Base-by-base conservation (phyloP, 2,329 filamentous ascomycete genomes). In the Penicillium polonicum region DNA sequence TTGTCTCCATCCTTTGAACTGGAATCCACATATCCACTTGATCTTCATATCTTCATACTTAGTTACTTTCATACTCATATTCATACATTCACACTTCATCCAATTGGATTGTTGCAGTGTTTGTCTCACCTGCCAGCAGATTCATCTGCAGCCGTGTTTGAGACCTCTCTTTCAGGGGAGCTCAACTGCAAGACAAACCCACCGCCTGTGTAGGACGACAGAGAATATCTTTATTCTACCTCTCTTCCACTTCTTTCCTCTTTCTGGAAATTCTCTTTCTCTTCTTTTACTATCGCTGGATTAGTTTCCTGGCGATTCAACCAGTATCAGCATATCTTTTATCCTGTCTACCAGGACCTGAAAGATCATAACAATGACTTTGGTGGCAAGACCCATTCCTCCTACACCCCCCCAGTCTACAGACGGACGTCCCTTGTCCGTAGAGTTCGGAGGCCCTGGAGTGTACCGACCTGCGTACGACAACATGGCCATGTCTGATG, bases 401-500 rank as follows among this genome's bases (percentile, higher is more conserved):
- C 70, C 67, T 39, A 70, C 72, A 10, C 71, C 72, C 39, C 70
- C 70, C 13, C 65, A 67, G 31, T 71, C 70, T 9, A 64, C 61
- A 36, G 65, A 68, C 45, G 65, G 65, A 15, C 63, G 68, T 36
- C 55, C 57, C 12, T 52, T 50, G 15, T 55, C 63, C 17, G 63
- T 68, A 55, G 53, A 55, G 21, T 56, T 60, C n/a, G 55, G 65
- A 41, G 27, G 52, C 19, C 59, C 58, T 51, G 52, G 56, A 17
- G 53, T 57, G 3, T 62, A 68, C 45, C 61, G 49, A 7, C 43
- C 60, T 21, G 7, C 60, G 21, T 68, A 65, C 42, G 45, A 21
- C 5, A 10, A 31, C 21, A 17, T 48, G 25, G 55, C 25, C 6
- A 58, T 59, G 49, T 25, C 54, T 27, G 41, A 44, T 12, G 55